Percentiles rank a stretch among this genome's conserved stretches.
phyloP scores from a whole-genome alignment of 1,284 basidiomycete species.

The Leccinum pachyderme region DNA sequence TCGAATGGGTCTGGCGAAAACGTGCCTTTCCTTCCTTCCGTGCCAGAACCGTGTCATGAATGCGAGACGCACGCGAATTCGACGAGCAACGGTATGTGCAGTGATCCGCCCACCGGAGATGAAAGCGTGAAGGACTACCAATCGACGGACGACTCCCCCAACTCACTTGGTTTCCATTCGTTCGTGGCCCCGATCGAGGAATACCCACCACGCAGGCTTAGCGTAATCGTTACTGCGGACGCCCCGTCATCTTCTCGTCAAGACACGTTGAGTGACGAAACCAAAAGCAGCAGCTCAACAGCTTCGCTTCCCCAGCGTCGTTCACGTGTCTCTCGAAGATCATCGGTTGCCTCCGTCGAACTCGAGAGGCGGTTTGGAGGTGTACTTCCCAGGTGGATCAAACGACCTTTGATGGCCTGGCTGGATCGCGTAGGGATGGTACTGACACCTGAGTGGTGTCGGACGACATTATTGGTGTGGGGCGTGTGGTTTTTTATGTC shows the following conservation, averaged over 20 bases:
- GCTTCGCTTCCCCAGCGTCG: conserved; percentile 8
- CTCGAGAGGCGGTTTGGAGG: conserved; percentile 40
- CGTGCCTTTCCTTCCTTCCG: conserved; percentile 26
- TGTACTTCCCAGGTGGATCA: conserved; percentile 46
- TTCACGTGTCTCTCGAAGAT: conserved; percentile 15
- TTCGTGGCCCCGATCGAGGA: conserved; percentile 36
- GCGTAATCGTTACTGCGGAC: conserved; percentile 6
- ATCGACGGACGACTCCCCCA: conserved; percentile 40
- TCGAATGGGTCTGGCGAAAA: conserved; percentile 24
- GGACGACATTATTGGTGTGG: conserved; percentile 86
- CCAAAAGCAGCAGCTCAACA: conserved; percentile 11
- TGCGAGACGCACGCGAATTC: conserved; percentile 4
- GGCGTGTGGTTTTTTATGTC: conserved; percentile 79
- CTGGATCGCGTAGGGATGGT: conserved; percentile 72
- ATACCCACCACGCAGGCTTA: conserved; percentile 24
- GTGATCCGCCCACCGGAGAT: conserved; percentile 12
- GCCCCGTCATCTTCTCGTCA: conserved; percentile 11
- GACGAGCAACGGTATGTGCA: conserved; percentile 14
- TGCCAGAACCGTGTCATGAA: conserved; percentile 16
- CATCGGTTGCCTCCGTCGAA: conserved; percentile 34
- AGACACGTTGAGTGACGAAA: conserved; percentile 12
- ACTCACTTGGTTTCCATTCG: conserved; percentile 36
- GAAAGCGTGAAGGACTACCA: conserved; percentile 37
- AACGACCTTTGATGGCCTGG: conserved; percentile 63
- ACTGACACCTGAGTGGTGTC: conserved; percentile 77